Evolutionary conservation across 139 green algal species (phyloP).

Genomic region (Chlorella sorokiniana): DNA sequence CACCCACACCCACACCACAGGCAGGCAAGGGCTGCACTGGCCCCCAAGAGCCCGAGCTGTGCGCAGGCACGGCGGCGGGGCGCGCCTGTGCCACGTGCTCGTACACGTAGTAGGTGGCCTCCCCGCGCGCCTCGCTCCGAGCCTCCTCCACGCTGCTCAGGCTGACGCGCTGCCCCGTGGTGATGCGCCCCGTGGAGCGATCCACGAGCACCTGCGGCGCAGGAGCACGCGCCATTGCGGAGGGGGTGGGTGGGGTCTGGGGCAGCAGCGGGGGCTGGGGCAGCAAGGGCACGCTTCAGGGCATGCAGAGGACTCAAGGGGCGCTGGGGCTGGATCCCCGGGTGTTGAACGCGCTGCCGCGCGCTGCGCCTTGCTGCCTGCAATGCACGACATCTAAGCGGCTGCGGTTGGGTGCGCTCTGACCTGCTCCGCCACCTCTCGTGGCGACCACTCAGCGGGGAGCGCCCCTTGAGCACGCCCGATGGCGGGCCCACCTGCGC

Average conservation of each 20-base stretch:
- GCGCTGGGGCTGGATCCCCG: too few relatives aligned
- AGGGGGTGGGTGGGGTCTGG: too few relatives aligned
- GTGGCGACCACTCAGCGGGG: constrained; percentile 63
- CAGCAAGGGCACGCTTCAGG: too few relatives aligned
- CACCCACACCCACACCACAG: background rate
- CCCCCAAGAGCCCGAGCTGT: too few relatives aligned
- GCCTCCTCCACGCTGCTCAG: constrained; percentile 75
- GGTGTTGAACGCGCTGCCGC: too few relatives aligned
- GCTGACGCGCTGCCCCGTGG: constrained; percentile 75
- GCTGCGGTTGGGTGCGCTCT: too few relatives aligned
- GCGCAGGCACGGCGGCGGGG: too few relatives aligned
- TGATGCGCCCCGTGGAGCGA: constrained; percentile 79
- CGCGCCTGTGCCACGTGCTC: constrained; percentile 79
- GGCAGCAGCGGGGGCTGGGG: too few relatives aligned
- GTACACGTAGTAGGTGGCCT: constrained; percentile 76
- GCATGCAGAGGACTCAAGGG: too few relatives aligned
- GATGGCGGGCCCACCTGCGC: constrained; percentile 49
- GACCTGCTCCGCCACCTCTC: constrained; percentile 71
- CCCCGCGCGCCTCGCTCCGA: constrained; percentile 35
- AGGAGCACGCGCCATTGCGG: too few relatives aligned
- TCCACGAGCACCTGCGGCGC: constrained; percentile 83
- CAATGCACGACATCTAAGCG: too few relatives aligned
- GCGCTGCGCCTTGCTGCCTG: background rate
- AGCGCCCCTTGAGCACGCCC: constrained; percentile 48
- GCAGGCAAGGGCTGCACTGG: background rate